These are phyloP conservation scores for Trametes sanguinea DNA, from an alignment of 768 basidiomycete genomes.

Conservation along the genomic window DNA sequence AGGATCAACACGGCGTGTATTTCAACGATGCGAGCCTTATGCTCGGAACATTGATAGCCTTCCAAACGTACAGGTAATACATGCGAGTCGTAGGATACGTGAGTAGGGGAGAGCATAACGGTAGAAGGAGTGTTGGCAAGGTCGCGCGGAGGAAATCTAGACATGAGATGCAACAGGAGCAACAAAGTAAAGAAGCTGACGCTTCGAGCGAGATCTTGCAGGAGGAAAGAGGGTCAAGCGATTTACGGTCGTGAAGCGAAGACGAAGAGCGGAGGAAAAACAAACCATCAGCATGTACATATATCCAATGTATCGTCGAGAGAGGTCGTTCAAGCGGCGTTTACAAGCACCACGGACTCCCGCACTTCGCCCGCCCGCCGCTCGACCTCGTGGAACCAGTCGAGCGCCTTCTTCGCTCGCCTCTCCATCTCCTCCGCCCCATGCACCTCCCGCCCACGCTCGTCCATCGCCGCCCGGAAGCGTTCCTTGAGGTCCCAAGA, in stretches of 20 bases:
- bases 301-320: constrained; percentile 7
- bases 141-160: constrained; percentile 8
- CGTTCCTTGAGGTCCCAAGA: constrained; percentile 88
- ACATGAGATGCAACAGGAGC: not conserved
- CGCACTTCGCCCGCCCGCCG: constrained; percentile 47
- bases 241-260: constrained; percentile 17
- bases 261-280: not conserved
- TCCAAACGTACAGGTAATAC: constrained; percentile 22
- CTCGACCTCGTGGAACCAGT: constrained; percentile 65
- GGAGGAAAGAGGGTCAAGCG: not conserved
- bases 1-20: no score
- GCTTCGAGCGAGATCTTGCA: constrained; percentile 10
- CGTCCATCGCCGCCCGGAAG: constrained; percentile 81
- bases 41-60: constrained; percentile 10
- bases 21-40: not conserved
- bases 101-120: constrained; percentile 14
- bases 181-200: not conserved
- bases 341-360: constrained; percentile 23
- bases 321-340: constrained; percentile 4
- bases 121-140: constrained; percentile 20
- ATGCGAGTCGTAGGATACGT: constrained; percentile 20
- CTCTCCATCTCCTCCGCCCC: constrained; percentile 74
- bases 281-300: constrained; percentile 1
- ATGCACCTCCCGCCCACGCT: constrained; percentile 73
- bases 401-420: constrained; percentile 67